Conservation (phyloP, 2,329 filamentous ascomycete genomes). For the Dryadomyces quercivorus region DNA sequence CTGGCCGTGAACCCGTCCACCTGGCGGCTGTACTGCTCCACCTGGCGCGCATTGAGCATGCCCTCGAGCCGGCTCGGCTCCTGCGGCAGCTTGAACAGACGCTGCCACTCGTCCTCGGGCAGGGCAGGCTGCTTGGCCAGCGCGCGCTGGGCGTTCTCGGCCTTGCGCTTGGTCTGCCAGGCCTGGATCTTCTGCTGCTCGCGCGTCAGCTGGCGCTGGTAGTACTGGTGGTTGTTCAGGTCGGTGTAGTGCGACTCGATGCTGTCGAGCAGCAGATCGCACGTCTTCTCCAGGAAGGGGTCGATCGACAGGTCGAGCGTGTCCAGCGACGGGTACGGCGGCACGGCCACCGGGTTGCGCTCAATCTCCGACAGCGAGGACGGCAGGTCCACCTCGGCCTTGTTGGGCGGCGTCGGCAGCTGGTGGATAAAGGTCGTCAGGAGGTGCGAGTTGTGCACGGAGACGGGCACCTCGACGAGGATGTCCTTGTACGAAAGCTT, state of each 20-base stretch:
- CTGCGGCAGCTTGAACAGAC: slow-evolving; percentile 92
- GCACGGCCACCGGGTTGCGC: slow-evolving; percentile 46
- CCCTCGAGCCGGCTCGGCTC: slow-evolving; percentile 89
- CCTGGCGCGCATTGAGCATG: slow-evolving; percentile 89
- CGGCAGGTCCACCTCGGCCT: slow-evolving; percentile 61
- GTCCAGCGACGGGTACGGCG: slow-evolving; percentile 80
- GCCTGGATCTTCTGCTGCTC: slow-evolving; percentile 94
- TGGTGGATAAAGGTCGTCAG: slow-evolving; percentile 93
- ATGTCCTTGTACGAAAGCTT: slow-evolving; percentile 92
- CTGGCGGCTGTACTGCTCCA: slow-evolving; percentile 95
- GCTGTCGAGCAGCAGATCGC: slow-evolving; percentile 87
- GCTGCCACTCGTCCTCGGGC: slow-evolving; percentile 96
- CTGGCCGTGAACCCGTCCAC: slow-evolving; percentile 91
- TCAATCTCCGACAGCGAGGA: slow-evolving; percentile 67
- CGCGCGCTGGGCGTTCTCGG: slow-evolving; percentile 76
- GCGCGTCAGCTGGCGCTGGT: slow-evolving; percentile 83
- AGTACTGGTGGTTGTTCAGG: slow-evolving; percentile 96
- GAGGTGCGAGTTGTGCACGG: slow-evolving; percentile 93
- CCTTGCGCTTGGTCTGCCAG: slow-evolving; percentile 95
- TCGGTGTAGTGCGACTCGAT: slow-evolving; percentile 98
- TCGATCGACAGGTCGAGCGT: slow-evolving; percentile 87
- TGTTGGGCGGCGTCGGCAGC: slow-evolving; percentile 54
- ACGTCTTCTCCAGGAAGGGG: slow-evolving; percentile 96
- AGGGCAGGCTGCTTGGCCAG: slow-evolving; percentile 80
- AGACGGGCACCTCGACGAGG: slow-evolving; percentile 77